Percentiles rank a stretch among this genome's conserved stretches.
Conservation (phyloP, 2,329 filamentous ascomycete genomes). For the Talaromyces piceae region DNA sequence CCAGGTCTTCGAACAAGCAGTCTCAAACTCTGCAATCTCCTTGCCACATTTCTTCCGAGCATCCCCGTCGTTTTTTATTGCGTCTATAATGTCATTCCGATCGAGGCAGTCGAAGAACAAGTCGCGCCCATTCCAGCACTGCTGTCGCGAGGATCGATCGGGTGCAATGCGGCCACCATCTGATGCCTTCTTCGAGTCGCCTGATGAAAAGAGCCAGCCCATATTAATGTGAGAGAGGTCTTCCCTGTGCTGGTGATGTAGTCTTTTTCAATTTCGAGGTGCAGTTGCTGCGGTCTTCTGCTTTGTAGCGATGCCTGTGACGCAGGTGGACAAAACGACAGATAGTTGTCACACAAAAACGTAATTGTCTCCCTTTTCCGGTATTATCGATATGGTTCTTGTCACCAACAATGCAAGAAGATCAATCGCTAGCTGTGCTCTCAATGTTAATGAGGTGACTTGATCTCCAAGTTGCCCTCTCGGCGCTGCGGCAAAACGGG, state of each 20-base stretch:
- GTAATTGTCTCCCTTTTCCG: too few species aligned
- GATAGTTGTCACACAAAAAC: too few species aligned
- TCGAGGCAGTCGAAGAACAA: constrained; percentile 84
- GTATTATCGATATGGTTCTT: too few species aligned
- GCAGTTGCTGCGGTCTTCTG: too few species aligned
- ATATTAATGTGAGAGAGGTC: background rate
- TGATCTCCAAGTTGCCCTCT: background rate
- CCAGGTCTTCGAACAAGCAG: constrained; percentile 84
- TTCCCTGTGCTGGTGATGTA: background rate
- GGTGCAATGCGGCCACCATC: constrained; percentile 68
- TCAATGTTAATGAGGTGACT: too few species aligned
- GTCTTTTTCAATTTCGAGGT: too few species aligned
- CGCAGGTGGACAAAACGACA: too few species aligned
- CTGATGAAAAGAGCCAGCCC: constrained; percentile 44
- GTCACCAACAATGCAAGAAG: background rate
- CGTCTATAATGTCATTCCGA: constrained; percentile 70
- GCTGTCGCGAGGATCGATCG: constrained; percentile 69
- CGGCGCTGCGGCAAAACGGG: background rate
- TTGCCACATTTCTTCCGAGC: constrained; percentile 51
- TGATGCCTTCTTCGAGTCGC: constrained; percentile 38
- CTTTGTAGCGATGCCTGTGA: constrained; percentile 1
- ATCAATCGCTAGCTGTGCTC: background rate
- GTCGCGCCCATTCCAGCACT: constrained; percentile 88
- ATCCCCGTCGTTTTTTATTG: constrained; percentile 52
- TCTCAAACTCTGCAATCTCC: constrained; percentile 64